These are phyloP conservation scores for Phanerochaete sordida DNA, from an alignment of 768 basidiomycete species.

Conservation along the genomic window DNA sequence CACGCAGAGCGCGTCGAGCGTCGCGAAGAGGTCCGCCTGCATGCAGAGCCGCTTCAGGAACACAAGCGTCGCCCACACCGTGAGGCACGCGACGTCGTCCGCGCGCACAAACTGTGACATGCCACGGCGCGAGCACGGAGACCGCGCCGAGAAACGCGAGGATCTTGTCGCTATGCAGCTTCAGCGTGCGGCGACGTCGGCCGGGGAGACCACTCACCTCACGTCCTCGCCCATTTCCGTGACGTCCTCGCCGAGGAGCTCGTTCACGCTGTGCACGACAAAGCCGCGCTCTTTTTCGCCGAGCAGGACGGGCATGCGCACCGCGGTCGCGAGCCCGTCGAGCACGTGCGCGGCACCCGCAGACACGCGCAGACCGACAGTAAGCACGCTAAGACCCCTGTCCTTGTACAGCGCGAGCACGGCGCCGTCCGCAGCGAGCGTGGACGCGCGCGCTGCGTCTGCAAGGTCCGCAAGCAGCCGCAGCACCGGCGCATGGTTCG, in stretches of 20 bases:
- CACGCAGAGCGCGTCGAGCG: constrained; percentile 68
- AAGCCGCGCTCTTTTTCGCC: constrained; percentile 73
- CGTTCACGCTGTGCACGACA: constrained; percentile 72
- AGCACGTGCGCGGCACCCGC: constrained; percentile 59
- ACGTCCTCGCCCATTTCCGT: constrained; percentile 44
- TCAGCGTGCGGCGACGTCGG: not conserved
- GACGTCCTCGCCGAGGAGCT: constrained; percentile 54
- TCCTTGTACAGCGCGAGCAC: constrained; percentile 66
- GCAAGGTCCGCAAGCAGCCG: constrained; percentile 65
- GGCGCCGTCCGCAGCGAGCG: constrained; percentile 25
- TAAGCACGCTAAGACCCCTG: constrained; percentile 62
- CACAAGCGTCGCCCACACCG: constrained; percentile 64
- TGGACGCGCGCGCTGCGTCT: constrained; percentile 46
- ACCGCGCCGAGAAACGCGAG: constrained; percentile 64
- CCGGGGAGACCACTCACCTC: constrained; percentile 34
- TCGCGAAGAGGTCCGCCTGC: constrained; percentile 78
- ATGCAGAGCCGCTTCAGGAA: constrained; percentile 71
- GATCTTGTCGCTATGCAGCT: constrained; percentile 45
- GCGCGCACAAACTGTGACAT: constrained; percentile 61
- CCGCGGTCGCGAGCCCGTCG: constrained; percentile 59
- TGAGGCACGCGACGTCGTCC: constrained; percentile 51
- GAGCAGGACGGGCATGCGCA: constrained; percentile 61
- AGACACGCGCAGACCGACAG: constrained; percentile 48
- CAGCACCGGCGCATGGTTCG: constrained; percentile 64
- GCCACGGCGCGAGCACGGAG: constrained; percentile 52